Evolutionary conservation across 1,284 basidiomycete species (phyloP), one percentile per base, ranked within the genome.

Genomic region (Apiotrichum sp.): DNA sequence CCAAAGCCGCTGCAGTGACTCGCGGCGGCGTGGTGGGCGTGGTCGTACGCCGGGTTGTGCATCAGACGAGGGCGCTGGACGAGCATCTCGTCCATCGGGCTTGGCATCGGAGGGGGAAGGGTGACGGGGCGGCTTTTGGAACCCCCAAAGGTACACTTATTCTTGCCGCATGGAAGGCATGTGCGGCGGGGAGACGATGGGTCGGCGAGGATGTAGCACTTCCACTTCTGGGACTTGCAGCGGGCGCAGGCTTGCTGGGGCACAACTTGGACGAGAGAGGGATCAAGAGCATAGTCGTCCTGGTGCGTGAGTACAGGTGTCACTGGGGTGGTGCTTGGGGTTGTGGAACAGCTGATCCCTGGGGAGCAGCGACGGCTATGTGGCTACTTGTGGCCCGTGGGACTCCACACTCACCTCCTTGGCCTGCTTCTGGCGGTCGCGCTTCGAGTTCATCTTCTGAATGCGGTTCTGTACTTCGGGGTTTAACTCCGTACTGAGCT

Each of bases 81-180:
- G 7, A 7, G n/a, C 38, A 32, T 29, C 6, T 9, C 47, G 22
- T 31, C 36, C 22, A 32, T 9, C 1, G 29, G 5, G 13, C 4
- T 9, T 13, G 29, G 13, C 3, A 14, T 22, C 11, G 45, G 13
- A 38, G 16, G 47, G 4, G 39, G 40, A 10, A 44, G 29, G 8
- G 53, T 49, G n/a, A 16, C 39, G 2, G 51, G 56, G 22, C 56
- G 52, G 8, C 3, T 38, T 29, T 43, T 48, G 6, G 49, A 22
- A 32, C 57, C 52, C 16, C 56, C 54, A 35, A 58, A 61, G 6
- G 46, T 48, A 32, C 59, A 61, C 54, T 58, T 58, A 42, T 61
- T 61, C 54, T 61, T 61, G 43, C 59, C 59, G 44, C 59, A 61
- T 2, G 59, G 59, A 10, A 52, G 49, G 45, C 59, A 61, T 10